phyloP scores from a whole-genome alignment of 177 flowering plant genomes.

The Vitis hybrid region DNA sequence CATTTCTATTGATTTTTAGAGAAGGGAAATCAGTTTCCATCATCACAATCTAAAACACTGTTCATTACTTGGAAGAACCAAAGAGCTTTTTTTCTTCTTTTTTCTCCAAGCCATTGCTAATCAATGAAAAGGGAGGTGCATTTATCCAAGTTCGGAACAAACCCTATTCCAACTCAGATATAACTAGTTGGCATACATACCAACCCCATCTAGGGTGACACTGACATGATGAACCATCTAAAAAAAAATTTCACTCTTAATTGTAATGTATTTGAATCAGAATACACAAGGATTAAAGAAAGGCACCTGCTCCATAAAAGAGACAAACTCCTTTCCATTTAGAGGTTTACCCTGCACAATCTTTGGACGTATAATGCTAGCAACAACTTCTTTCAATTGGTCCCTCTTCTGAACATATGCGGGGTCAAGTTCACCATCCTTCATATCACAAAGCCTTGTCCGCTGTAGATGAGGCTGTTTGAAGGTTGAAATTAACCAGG shows the following conservation, averaged over 20 bases:
- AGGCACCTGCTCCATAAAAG: slow-evolving; percentile 85
- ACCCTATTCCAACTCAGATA: not conserved
- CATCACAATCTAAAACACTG: too few relatives aligned
- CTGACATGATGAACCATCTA: not conserved
- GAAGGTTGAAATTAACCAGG: slow-evolving; percentile 12
- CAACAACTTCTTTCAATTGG: slow-evolving; percentile 74
- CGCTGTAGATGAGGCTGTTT: slow-evolving; percentile 97
- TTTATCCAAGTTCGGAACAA: not conserved
- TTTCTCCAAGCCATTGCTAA: not conserved
- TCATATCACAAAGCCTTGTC: slow-evolving; percentile 95
- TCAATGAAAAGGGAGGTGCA: not conserved
- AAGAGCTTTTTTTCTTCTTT: too few relatives aligned
- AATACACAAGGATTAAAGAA: slow-evolving; percentile 10
- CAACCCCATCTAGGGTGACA: not conserved
- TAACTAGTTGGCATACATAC: not conserved
- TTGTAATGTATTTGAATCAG: not conserved
- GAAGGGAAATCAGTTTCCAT: too few relatives aligned
- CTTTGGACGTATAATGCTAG: slow-evolving; percentile 78
- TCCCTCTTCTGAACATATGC: slow-evolving; percentile 75
- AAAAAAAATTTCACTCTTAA: not conserved
- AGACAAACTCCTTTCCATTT: slow-evolving; percentile 90
- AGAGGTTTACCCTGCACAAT: slow-evolving; percentile 91
- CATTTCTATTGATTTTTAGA: too few relatives aligned
- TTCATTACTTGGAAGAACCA: too few relatives aligned
- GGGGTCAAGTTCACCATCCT: slow-evolving; percentile 90